A percentile compares a stretch with the other conserved stretches of the same genome.
phyloP scores from a whole-genome alignment of 2,329 filamentous ascomycete species.

The Zymoseptoria ardabiliae region DNA sequence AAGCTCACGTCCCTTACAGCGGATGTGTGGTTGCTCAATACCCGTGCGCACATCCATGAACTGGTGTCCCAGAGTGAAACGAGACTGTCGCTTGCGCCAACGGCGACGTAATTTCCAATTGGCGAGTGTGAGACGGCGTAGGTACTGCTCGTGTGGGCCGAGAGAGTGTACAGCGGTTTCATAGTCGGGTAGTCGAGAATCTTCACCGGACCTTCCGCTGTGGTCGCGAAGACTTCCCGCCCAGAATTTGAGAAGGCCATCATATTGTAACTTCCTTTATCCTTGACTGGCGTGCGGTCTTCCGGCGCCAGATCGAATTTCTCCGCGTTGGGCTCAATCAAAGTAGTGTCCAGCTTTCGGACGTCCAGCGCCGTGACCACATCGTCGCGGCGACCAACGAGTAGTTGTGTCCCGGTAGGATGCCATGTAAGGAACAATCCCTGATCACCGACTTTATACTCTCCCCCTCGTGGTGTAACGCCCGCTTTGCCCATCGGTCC shows the following conservation, averaged over 20 bases:
- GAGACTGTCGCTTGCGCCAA: conserved; percentile 67
- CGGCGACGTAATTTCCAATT: conserved; percentile 63
- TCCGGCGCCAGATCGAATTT: conserved; percentile 12
- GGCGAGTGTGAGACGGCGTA: conserved; percentile 63
- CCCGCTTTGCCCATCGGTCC: conserved; percentile 32
- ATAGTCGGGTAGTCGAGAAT: conserved; percentile 61
- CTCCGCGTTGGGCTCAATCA: conserved; percentile 8
- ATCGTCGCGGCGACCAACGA: conserved; percentile 66
- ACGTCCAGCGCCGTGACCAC: conserved; percentile 27
- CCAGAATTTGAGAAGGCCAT: conserved; percentile 68
- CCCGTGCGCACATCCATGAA: conserved; percentile 69
- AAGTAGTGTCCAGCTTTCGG: conserved; percentile 12
- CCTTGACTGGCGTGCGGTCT: conserved; percentile 20
- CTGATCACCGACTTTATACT: conserved; percentile 47
- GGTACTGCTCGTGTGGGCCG: conserved; percentile 67
- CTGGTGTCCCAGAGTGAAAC: conserved; percentile 72
- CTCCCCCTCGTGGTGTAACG: conserved; percentile 38
- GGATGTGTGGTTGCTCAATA: conserved; percentile 58
- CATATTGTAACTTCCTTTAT: conserved; percentile 56
- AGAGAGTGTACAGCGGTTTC: conserved; percentile 50
- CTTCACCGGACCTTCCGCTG: conserved; percentile 62
- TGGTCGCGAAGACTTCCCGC: conserved; percentile 62
- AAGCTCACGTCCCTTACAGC: conserved; percentile 68
- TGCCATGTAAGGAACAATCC: conserved; percentile 56
- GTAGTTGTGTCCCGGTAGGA: conserved; percentile 60